phyloP scores from a whole-genome alignment of 2,329 filamentous ascomycete species.

The Cyphellophora europaea region DNA sequence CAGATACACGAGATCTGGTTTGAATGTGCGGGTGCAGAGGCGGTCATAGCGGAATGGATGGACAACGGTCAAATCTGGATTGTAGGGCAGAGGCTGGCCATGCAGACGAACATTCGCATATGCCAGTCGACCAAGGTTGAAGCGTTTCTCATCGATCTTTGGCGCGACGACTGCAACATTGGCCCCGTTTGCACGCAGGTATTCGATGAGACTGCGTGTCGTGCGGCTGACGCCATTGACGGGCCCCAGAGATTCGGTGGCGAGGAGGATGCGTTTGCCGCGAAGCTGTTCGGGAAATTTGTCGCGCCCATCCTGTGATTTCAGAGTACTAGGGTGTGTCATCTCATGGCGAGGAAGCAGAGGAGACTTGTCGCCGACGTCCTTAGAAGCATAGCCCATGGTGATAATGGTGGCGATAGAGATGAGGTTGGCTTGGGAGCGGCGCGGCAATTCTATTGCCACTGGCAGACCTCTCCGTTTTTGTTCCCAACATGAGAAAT shows the following conservation, averaged over 20 bases:
- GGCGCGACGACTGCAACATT: conserved; percentile 60
- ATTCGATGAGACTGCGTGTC: conserved; percentile 59
- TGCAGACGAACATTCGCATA: conserved; percentile 48
- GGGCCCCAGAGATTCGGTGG: conserved; percentile 62
- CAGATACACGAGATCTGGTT: conserved; percentile 60
- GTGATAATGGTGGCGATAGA: no score
- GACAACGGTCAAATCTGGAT: conserved; percentile 60
- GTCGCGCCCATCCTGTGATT: conserved; percentile 6
- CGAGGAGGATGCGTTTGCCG: conserved; percentile 55
- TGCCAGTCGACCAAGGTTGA: conserved; percentile 27
- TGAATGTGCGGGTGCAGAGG: conserved; percentile 52
- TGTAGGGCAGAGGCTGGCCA: conserved; percentile 61
- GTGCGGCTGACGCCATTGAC: conserved; percentile 67
- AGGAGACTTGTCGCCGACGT: not conserved
- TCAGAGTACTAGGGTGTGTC: conserved; percentile 15
- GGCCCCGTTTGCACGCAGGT: conserved; percentile 54
- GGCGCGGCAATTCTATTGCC: no score
- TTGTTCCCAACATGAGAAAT: no score
- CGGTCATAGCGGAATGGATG: conserved; percentile 58
- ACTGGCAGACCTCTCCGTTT: no score
- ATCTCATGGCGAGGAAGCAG: not conserved
- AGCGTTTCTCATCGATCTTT: conserved; percentile 43
- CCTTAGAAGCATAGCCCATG: not conserved
- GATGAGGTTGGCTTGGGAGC: no score
- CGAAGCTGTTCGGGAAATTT: conserved; percentile 39